Evolutionary conservation across 306 rosid genomes (phyloP), one percentile per base, ranked within the genome.

Genomic region (Cicer chorassanicum): DNA sequence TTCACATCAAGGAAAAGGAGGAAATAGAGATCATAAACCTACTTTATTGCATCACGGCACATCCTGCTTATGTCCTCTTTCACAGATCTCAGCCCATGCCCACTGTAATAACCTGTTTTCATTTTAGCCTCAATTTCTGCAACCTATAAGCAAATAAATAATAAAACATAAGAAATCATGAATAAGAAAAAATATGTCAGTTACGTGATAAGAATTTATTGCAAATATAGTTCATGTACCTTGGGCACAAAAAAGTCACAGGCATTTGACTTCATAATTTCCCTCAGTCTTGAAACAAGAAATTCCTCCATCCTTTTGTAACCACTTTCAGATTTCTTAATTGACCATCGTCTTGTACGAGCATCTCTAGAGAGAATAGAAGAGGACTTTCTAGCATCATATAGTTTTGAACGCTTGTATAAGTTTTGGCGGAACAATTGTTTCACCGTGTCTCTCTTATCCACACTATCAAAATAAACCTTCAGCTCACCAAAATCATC

Each of bases 1-100:
- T 19, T 12, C 51, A 19, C 9, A 38, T 54, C 14, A 59, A 65
- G 24, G 34, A 81, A 68, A 71, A 65, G 11, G 70, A 24, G 5
- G 29, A 50, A 70, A 43, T 39, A 38, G 9, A 57, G 39, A 68
- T 61, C 14, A 18, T 78, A 16, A 80, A 63, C 92, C 67, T 86
- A 95, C 99, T 95, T 95, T 71, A 90, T 85, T 61, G 99, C 99
- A 78, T 95, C 97, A 75, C 97, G 92, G 78, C 99, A 95, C 93
- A 95, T 92, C 82, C 97, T 85, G 72, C 92, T 84, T 64, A 95
- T 95, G 80, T 95, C 99, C 34, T 88, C 98, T 87, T 92, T 95
- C 80, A 95, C 91, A 74, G 88, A 92, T 67, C 89, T 79, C 84
- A 95, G 82, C 59, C 99, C 99, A 54, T 84, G 98, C 39, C 93